phyloP scores from a whole-genome alignment of 2,329 filamentous ascomycete species.

The Corinectria fuckeliana region DNA sequence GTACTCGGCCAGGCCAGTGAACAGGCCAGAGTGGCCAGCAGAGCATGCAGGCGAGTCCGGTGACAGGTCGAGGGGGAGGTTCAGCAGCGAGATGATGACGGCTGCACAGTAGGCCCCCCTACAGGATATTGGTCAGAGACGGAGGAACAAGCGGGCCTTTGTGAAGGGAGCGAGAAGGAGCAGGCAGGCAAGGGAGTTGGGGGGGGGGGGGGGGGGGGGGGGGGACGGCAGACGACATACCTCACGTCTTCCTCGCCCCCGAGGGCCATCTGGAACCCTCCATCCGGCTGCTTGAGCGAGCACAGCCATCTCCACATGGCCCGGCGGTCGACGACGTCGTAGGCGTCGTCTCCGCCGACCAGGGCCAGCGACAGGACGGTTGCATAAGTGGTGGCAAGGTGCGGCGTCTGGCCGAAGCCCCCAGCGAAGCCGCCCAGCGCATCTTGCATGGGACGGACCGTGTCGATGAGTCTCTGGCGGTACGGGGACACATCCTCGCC shows the following conservation, averaged over 20 bases:
- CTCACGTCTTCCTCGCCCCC: conserved; percentile 93
- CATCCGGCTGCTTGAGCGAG: conserved; percentile 81
- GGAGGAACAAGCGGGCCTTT: conserved; percentile 27
- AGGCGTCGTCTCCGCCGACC: conserved; percentile 76
- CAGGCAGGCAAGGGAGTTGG: background rate
- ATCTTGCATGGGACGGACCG: conserved; percentile 84
- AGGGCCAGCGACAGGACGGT: conserved; percentile 78
- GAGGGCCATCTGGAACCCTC: conserved; percentile 86
- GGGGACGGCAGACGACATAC: conserved; percentile 54
- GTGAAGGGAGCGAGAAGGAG: background rate
- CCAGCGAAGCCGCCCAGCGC: conserved; percentile 85
- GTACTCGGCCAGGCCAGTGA: conserved; percentile 79
- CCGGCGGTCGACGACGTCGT: conserved; percentile 79
- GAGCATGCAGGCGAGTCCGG: conserved; percentile 71
- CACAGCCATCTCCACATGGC: conserved; percentile 93
- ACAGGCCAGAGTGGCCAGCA: conserved; percentile 68
- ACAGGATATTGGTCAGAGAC: conserved; percentile 23
- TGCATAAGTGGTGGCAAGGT: conserved; percentile 90
- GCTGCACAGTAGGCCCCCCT: conserved; percentile 93
- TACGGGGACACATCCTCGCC: conserved; percentile 76
- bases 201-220: background rate
- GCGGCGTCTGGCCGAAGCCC: conserved; percentile 88
- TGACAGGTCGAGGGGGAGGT: conserved; percentile 81
- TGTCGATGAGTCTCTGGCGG: conserved; percentile 73
- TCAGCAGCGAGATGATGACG: conserved; percentile 81